Percentiles rank a stretch among this genome's conserved stretches.
phyloP scores from a whole-genome alignment of 257 asterid species.

The Galeopsis tetrahit region DNA sequence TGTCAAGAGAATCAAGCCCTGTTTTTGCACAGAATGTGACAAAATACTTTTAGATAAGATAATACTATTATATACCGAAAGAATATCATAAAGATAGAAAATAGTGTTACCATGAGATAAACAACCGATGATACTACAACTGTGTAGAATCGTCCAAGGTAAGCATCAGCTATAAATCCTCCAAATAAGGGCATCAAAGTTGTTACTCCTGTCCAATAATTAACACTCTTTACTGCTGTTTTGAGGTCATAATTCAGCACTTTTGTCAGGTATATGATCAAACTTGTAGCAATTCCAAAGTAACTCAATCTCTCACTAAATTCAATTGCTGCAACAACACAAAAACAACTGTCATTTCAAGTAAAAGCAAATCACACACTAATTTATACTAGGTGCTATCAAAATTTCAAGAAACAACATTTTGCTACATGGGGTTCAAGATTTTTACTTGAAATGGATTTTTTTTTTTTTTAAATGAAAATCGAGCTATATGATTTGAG shows the following conservation, averaged over 20 bases:
- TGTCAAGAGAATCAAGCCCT: conserved; percentile 82
- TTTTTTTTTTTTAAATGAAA: background rate
- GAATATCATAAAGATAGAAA: too few relatives aligned
- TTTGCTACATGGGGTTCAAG: background rate
- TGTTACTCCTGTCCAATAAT: conserved; percentile 85
- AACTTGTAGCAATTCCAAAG: conserved; percentile 75
- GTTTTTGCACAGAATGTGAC: conserved; percentile 1
- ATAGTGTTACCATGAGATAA: conserved; percentile 62
- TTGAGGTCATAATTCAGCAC: conserved; percentile 76
- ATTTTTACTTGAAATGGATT: background rate
- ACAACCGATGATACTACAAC: conserved; percentile 66
- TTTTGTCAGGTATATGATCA: conserved; percentile 80
- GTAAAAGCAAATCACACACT: background rate
- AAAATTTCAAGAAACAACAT: background rate
- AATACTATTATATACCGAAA: too few relatives aligned
- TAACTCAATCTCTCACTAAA: conserved; percentile 89
- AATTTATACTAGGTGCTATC: too few relatives aligned
- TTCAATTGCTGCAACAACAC: conserved; percentile 58
- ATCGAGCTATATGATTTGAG: too few relatives aligned
- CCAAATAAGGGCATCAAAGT: conserved; percentile 87
- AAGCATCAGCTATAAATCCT: conserved; percentile 87
- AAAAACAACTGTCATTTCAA: background rate
- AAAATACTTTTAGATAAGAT: background rate
- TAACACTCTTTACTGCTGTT: conserved; percentile 75
- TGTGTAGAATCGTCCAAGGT: conserved; percentile 81